Base-by-base conservation (phyloP, 208 protist species). In the Crithidia thermophila region DNA sequence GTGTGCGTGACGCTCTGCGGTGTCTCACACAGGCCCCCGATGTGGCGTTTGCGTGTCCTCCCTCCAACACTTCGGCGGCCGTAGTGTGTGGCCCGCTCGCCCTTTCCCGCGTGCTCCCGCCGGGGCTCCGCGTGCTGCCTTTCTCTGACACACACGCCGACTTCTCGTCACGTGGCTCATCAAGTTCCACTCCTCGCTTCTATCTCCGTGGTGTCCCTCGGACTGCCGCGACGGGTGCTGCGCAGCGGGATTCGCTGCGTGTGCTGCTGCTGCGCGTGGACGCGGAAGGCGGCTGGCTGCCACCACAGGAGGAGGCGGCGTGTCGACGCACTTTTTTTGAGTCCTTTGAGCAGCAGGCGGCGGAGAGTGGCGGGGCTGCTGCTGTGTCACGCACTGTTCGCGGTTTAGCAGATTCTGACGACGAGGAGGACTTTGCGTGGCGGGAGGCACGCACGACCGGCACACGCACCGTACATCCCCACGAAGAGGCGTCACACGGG, bases 221-320 rank as follows among this genome's bases (percentile, higher is more conserved):
- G 58, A 43, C 23, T 21, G n/a, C n/a, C 52, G 21, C 18, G 25
- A 20, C 25, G 2, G n/a, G 56, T 34, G 30, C 33, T 65, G 33
- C 27, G n/a, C 37, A 40, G 1, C 58, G 59, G 13, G 18, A 21
- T 13, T n/a, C 51, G 42, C 50, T 72, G 46, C 39, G 72, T n/a
- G 79, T 88, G 10, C 63, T 90, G 42, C 66, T 93, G 8, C 66
- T 93, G 13, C 78, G 76, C 25, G 72, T 93, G 25, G 87, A 93
- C 30, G 53, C 72, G 14, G 67, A 75, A 28, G 84, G 87, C 6
- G 65, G 72, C 20, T 84, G 85, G 72, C 60, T 90, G 36, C 68
- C 81, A 10, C 46, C 73, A 31, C 62, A 34, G 5, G 81, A 90
- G 49, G 64, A 47, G 28, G 13, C 51, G 51, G 55, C 62, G 30